Conservation (phyloP, 1,139 yeast genomes). For the Candida glucosophila region DNA sequence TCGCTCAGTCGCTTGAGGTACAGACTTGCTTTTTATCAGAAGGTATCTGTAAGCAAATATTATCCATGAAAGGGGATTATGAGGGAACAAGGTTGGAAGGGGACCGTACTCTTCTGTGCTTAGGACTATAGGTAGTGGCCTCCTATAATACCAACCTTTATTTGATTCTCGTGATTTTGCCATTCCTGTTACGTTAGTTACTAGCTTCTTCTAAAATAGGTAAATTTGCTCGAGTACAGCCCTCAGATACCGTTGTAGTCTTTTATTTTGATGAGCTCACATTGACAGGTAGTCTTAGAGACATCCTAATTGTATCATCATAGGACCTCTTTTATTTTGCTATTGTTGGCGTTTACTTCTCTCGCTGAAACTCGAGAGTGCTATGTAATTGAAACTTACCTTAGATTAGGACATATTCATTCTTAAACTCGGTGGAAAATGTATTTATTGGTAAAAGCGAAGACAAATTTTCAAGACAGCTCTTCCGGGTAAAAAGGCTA, state of each 20-base stretch:
- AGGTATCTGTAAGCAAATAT: slow-evolving; percentile 30
- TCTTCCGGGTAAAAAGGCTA: too few species aligned
- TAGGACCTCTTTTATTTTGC: slow-evolving; percentile 20
- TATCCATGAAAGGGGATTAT: slow-evolving; percentile 56
- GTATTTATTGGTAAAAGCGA: too few species aligned
- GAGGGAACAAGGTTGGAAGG: slow-evolving; percentile 41
- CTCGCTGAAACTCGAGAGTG: too few species aligned
- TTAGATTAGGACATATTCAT: too few species aligned
- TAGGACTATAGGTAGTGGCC: slow-evolving; percentile 43
- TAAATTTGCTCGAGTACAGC: slow-evolving; percentile 2
- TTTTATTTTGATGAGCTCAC: slow-evolving; percentile 79
- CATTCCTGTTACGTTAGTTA: slow-evolving; percentile 13
- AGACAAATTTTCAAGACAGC: too few species aligned
- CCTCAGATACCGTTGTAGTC: slow-evolving; percentile 99
- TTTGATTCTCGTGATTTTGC: slow-evolving; percentile 20
- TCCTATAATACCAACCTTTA: slow-evolving; percentile 26
- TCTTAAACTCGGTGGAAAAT: too few species aligned
- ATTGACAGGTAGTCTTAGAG: slow-evolving; percentile 49
- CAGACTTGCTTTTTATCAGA: slow-evolving; percentile 14
- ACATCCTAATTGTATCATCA: slow-evolving; percentile 39
- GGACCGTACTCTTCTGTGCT: slow-evolving; percentile 24
- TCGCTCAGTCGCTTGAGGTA: slow-evolving; percentile 17
- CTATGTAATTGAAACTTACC: too few species aligned
- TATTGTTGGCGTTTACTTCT: too few species aligned
- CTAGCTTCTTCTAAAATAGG: slow-evolving; percentile 6